Evolutionary conservation across 2,329 filamentous ascomycete genomes (phyloP), one percentile per base, ranked within the genome.

Genomic region (Microcyclospora pomicola): DNA sequence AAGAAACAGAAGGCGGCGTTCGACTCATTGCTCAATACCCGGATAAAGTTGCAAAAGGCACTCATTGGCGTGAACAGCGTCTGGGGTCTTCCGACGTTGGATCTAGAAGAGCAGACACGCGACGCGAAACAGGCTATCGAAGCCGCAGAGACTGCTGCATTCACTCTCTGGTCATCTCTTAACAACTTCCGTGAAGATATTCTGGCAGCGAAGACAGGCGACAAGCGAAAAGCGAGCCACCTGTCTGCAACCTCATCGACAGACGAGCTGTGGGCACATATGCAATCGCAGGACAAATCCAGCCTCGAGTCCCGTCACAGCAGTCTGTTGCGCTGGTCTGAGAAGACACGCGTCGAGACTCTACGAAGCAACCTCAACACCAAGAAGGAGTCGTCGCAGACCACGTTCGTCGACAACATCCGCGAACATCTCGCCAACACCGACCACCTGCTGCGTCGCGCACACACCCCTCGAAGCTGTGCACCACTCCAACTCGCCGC

Each of bases 21-120:
- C 53, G 88, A 96, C 49, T 75, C 82, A 0, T 73, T 96, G 1
- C 71, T 98, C 27, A 93, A 94, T 61, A 73, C 86, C 11, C 78
- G 91, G 14, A 95, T 98, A 54, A 82, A 88, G 43, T 65, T 98
- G 13, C 92, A 98, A 59, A 96, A 95, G 59, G 85, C 83, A 2
- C 64, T 98, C 11, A 73, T 91, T 12, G 79, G 82, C 0, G 74
- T 80, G 16, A 95, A 95, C 59, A 80, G 85, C 1, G 67, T 92
- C 31, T 59, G 70, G 11, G 54, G 49, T 2, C 35, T 43, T 6
- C 36, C 46, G 7, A 9, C 30, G 2, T 42, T 43, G 6, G 60
- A 64, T 9, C 55, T 65, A 2, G 62, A 68, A 1, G 59, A 59
- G 7, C 50, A 54, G 30, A 11, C 60, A 68, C 5, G 56, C 60